These are phyloP conservation scores for Gracilaria domingensis DNA, from an alignment of 23 red algal genomes.

Conservation along the genomic window DNA sequence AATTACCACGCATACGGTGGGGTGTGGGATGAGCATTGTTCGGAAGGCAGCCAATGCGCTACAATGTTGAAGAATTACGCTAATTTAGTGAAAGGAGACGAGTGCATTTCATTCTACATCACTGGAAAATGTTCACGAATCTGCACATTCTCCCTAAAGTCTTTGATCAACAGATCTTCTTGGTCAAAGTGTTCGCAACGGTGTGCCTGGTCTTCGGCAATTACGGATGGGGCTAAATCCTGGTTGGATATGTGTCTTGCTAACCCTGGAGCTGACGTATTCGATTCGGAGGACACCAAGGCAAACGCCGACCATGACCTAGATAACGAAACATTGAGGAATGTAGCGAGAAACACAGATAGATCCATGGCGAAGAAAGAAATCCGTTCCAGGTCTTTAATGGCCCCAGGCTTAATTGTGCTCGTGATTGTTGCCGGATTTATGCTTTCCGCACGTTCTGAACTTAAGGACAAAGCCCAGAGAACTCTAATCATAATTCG, in stretches of 20 bases:
- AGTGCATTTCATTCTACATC: constrained; percentile 42
- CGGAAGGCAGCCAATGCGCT: constrained; percentile 48
- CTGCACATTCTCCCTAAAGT: constrained; percentile 54
- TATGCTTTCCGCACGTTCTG: background rate
- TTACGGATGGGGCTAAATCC: constrained; percentile 7
- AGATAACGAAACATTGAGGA: background rate
- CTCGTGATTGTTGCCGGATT: background rate
- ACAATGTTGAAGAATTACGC: constrained; percentile 47
- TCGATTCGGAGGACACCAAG: constrained; percentile 8
- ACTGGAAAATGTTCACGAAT: constrained; percentile 61
- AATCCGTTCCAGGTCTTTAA: background rate
- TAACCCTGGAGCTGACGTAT: constrained; percentile 53
- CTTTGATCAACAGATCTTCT: constrained; percentile 29
- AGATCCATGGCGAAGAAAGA: background rate
- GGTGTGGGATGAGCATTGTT: constrained; percentile 31
- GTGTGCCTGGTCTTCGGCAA: constrained; percentile 47
- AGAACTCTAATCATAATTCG: background rate
- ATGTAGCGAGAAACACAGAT: no score
- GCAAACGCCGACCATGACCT: background rate
- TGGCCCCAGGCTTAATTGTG: background rate
- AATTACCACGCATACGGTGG: background rate
- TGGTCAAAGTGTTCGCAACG: constrained; percentile 45
- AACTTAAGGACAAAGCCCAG: background rate
- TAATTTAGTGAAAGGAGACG: constrained; percentile 31
- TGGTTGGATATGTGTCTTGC: constrained; percentile 53